Conservation (phyloP, 73 alveolate species). For the Diophrys appendiculata region DNA sequence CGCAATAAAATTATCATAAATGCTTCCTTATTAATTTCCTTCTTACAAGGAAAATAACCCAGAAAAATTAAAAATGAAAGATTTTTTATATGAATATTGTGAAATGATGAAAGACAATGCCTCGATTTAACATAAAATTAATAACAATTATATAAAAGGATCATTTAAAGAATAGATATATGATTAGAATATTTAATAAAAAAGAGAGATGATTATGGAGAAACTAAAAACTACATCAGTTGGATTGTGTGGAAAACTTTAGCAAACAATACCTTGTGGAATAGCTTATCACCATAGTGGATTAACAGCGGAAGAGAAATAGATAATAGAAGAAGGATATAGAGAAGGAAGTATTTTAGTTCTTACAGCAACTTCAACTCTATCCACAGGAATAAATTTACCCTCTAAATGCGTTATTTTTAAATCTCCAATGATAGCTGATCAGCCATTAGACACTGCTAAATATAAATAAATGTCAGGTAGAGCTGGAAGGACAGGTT, state of each 20-base stretch:
- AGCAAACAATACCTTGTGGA: conserved; percentile 67
- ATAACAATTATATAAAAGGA: not conserved
- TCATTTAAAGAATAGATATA: not conserved
- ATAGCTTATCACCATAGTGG: conserved; percentile 82
- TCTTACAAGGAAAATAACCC: not conserved
- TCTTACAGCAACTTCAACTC: conserved; percentile 64
- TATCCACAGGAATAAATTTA: conserved; percentile 77
- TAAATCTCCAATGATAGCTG: conserved; percentile 64
- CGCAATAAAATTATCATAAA: conserved; percentile 32
- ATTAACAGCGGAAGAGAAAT: conserved; percentile 74
- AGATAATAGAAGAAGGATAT: conserved; percentile 63
- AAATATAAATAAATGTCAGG: conserved; percentile 82
- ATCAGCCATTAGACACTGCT: conserved; percentile 47
- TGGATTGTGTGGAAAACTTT: conserved; percentile 49
- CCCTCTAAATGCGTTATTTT: conserved; percentile 77
- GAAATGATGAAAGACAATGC: not conserved
- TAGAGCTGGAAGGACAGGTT: conserved; percentile 84
- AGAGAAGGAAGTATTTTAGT: conserved; percentile 46
- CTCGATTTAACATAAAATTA: not conserved
- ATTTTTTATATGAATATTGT: not conserved
- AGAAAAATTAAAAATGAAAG: not conserved
- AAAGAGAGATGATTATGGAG: not conserved
- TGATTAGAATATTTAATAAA: not conserved
- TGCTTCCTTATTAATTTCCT: not conserved
- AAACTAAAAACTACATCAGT: conserved; percentile 26